A percentile compares a stretch with the other conserved stretches of the same genome.
These are phyloP conservation scores for Bacidia rubella DNA, from an alignment of 495 filamentous ascomycete genomes.

Conservation along the genomic window DNA sequence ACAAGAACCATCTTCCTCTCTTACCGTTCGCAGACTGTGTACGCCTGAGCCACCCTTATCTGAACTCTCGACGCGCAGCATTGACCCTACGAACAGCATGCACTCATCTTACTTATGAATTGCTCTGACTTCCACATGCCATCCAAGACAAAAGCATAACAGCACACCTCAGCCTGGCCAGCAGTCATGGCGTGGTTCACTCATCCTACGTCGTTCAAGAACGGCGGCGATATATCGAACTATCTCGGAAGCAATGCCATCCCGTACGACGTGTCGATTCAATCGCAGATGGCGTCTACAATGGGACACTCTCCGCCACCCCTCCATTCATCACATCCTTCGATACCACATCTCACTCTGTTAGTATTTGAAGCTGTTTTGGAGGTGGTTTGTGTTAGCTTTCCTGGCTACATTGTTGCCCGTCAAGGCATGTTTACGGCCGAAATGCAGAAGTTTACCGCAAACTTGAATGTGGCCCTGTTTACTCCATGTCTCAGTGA, in stretches of 20 bases:
- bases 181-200: conserved; percentile 28
- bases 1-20: no score
- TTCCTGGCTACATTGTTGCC: conserved; percentile 92
- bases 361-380: conserved; percentile 93
- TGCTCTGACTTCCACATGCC: neutral
- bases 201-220: conserved; percentile 52
- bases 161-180: neutral
- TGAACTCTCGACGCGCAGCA: no score
- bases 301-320: conserved; percentile 7
- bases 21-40: no score
- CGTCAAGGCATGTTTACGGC: conserved; percentile 82
- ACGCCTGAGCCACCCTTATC: no score
- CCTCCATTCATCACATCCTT: conserved; percentile 41
- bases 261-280: neutral
- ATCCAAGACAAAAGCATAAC: neutral
- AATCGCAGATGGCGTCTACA: conserved; percentile 5
- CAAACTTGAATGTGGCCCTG: conserved; percentile 83
- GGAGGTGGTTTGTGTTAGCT: conserved; percentile 87
- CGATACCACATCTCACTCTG: conserved; percentile 61
- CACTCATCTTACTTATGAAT: neutral
- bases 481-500: conserved; percentile 95
- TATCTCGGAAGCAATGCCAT: neutral
- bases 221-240: conserved; percentile 24
- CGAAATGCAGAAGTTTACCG: conserved; percentile 87
- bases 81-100: no score